Base-by-base conservation (phyloP, 2,329 filamentous ascomycete species). In the Kalmusia sp. region DNA sequence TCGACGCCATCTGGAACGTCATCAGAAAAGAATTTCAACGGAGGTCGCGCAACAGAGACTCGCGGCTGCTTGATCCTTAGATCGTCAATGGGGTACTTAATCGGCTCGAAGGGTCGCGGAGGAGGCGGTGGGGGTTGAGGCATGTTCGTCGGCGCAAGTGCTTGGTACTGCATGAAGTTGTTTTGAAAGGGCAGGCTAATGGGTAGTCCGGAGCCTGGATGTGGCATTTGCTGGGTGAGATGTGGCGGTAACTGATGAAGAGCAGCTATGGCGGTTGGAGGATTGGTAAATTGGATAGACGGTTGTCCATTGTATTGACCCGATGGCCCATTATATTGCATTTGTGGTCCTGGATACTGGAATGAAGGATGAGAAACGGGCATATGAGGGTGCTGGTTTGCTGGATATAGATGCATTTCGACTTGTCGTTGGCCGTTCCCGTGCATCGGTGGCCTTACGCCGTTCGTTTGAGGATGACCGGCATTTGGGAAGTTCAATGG, bases 71-170 rank as follows among this genome's bases (percentile, higher is more conserved):
- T 83, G 21, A 98, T 81, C 62, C 96, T 90, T 43, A 98, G 77
- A 75, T 99, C 95, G 68, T 99, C 95, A 57, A 96, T 96, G 0
- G 95, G 95, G 71, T 97, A 98, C 71, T 96, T 97, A 57, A 95
- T 88, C 1, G 90, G 90, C 48, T 73, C 70, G 15, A 71, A 63
- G 3, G 63, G 57, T 44, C 59, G 61, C 9, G 59, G 21, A 15
- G 57, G 25, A 2, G 90, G 88, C 6, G 37, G 78, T 78, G 60
- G 64, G 44, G 46, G 33, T 4, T 37, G 39, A 19, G 21, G 30
- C 8, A 21, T 17, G 17, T 44, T 22, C 24, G n/a, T 21, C 22
- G 57, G 60, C 15, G 57, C 58, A n/a, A 69, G 60, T 3, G 61
- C 52, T 54, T 67, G 68, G 72, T 78, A 57, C 77, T 78, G 63